Percentiles rank a stretch among this genome's conserved stretches.
phyloP scores from a whole-genome alignment of 306 rosid genomes.

The Quercus dentata region DNA sequence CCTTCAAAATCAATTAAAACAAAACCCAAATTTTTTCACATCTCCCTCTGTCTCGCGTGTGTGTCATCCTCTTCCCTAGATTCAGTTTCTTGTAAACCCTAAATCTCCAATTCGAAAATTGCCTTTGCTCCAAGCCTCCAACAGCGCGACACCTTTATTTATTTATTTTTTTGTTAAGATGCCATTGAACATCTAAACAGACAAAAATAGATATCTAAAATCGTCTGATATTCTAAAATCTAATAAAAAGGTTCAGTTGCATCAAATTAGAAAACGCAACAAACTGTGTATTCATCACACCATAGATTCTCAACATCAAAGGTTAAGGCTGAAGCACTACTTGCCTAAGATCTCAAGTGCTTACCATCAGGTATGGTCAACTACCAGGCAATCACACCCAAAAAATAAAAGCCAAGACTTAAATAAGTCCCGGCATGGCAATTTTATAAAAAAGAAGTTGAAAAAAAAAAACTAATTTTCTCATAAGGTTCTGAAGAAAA shows the following conservation, averaged over 20 bases:
- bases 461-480: background rate
- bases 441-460: background rate
- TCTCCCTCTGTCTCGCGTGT: too few relatives aligned
- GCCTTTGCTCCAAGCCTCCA: too few relatives aligned
- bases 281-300: background rate
- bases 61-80: too few relatives aligned
- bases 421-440: background rate
- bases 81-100: too few relatives aligned
- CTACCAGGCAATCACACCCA: background rate
- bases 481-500: constrained; percentile 5
- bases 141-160: too few relatives aligned
- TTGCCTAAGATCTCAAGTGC: background rate
- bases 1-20: too few relatives aligned
- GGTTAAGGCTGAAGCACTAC: background rate
- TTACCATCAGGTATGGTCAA: background rate
- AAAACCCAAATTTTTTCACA: too few relatives aligned
- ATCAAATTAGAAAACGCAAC: background rate
- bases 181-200: too few relatives aligned
- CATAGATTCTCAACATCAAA: background rate
- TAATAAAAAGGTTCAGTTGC: background rate
- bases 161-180: too few relatives aligned
- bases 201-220: background rate
- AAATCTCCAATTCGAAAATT: too few relatives aligned
- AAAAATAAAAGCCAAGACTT: background rate
- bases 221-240: background rate